Percentiles rank a stretch among this genome's conserved stretches.
Evolutionary conservation across 2,329 filamentous ascomycete species (phyloP).

Genomic region (Fusarium penzigii): DNA sequence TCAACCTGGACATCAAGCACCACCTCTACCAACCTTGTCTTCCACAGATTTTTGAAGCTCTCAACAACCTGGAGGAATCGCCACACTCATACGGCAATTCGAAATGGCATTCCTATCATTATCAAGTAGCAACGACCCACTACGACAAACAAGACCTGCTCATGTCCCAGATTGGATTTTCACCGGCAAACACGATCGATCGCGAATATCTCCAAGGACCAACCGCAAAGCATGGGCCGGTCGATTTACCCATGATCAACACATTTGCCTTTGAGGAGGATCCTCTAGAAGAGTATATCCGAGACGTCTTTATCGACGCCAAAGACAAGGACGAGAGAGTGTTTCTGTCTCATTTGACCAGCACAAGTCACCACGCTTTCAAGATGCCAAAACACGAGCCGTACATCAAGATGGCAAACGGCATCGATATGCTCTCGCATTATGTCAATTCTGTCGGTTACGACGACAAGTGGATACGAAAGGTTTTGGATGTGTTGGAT

Average conservation of each 20-base stretch:
- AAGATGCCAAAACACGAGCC: conserved; percentile 30
- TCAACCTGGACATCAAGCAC: conserved; percentile 42
- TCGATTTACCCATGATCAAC: conserved; percentile 34
- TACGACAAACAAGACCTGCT: conserved; percentile 37
- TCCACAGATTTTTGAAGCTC: conserved; percentile 39
- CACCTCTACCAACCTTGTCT: conserved; percentile 49
- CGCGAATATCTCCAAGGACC: conserved; percentile 33
- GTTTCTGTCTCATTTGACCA: conserved; percentile 37
- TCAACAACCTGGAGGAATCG: conserved; percentile 25
- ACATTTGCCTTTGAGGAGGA: conserved; percentile 38
- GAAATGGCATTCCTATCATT: conserved; percentile 35
- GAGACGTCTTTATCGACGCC: conserved; percentile 32
- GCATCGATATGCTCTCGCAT: conserved; percentile 31
- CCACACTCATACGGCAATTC: conserved; percentile 12
- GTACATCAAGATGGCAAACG: conserved; percentile 27
- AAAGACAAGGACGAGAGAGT: conserved; percentile 34
- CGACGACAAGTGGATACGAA: conserved; percentile 34
- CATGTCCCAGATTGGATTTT: conserved; percentile 34
- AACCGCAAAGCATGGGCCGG: conserved; percentile 31
- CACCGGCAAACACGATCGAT: conserved; percentile 25
- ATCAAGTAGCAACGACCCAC: conserved; percentile 33
- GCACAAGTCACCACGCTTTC: conserved; percentile 37
- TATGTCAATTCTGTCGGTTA: conserved; percentile 36
- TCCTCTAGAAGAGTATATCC: conserved; percentile 34
- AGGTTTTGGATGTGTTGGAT: conserved; percentile 32